Base-by-base conservation (phyloP, 2,329 filamentous ascomycete genomes). In the Colletotrichum orbiculare region DNA sequence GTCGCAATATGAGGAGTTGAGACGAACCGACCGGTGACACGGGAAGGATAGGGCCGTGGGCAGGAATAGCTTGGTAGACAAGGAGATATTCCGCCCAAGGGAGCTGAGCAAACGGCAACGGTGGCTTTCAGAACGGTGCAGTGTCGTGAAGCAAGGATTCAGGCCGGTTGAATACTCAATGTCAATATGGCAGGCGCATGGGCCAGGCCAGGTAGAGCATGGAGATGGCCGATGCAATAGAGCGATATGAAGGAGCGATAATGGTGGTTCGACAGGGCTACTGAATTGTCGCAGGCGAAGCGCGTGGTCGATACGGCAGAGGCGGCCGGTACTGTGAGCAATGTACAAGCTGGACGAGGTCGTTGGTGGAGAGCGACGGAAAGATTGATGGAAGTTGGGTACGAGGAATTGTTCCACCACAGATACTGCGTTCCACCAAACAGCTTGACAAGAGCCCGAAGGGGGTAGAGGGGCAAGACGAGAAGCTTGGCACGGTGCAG, bases 361-460 rank as follows among this genome's bases (percentile, higher is more conserved):
- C 67, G 65, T 68, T 68, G 67, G 67, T 68, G 67, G 67, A 68
- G 57, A 25, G 65, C 64, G 62, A 65, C 53, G 65, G 61, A 61
- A 54, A 64, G 64, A 61, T 49, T 64, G 65, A 61, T 60, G 64
- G 59, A 63, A 60, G 54, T 66, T 54, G 54, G 55, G 61, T 52
- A 60, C 48, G 67, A 54, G 33, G 57, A 68, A 66, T 68, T 68
- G 65, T 68, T 68, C 67, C 67, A 68, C 67, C 67, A 68, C 60
- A 68, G 67, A 67, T 45, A 50, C 65, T 38, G 64, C 54, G 64
- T 60, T 67, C 60, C 60, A 68, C 54, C 46, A 42, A 47, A 53
- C 52, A 48, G 43, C 47, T 64, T 49, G 67, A 61, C 64, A 58
- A 60, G 54, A 67, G 46, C 39, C 57, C 37, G 58, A 54, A 65